Base-by-base conservation (phyloP, 2,329 filamentous ascomycete genomes). In the Xylaria sp. region DNA sequence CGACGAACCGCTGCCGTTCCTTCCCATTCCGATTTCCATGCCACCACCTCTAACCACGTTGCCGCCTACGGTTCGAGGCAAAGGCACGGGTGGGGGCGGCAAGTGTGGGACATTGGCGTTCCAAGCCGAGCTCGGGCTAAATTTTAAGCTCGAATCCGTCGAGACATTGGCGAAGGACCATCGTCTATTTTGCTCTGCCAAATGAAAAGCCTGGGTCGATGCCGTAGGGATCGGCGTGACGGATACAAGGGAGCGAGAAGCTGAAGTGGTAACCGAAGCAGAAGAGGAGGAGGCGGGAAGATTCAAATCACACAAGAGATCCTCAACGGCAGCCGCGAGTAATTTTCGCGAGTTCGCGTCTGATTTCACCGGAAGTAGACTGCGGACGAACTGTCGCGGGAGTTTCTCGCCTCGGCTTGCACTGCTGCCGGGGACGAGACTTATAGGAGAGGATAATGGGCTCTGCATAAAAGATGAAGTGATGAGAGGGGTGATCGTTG, bases 351-450 rank as follows among this genome's bases (percentile, higher is more conserved):
- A 82, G 37, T 86, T 82, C 0, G 85, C 75, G 72, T 93, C 88
- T 0, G 86, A 83, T 8, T 80, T 78, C 0, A 82, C 81, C 0
- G 93, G 93, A 47, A 97, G 87, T 3, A 96, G 83, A 60, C 91
- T 86, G 48, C 93, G 85, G 0, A 92, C 90, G 2, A 97, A 85
- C 73, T 94, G 90, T 71, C 93, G 93, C 0, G 93, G 94, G 63
- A 97, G 90, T 2, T 92, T 85, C 78, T 94, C 92, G 12, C 87
- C 88, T 71, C 85, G 87, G 57, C 91, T 87, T 53, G 90, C 85
- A 35, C 42, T 48, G 4, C 10, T 8, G 5, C 65, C 65, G 13
- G 42, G 13, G 3, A 12, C 23, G 21, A 47, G 27, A 27, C 66
- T 47, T 10, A 51, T 27, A 16, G 59, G n/a, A 23, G 59, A 59